Percentiles rank a stretch among this genome's conserved stretches.
These are phyloP conservation scores for Tuber indicum DNA, from an alignment of 495 filamentous ascomycete genomes.

Conservation along the genomic window DNA sequence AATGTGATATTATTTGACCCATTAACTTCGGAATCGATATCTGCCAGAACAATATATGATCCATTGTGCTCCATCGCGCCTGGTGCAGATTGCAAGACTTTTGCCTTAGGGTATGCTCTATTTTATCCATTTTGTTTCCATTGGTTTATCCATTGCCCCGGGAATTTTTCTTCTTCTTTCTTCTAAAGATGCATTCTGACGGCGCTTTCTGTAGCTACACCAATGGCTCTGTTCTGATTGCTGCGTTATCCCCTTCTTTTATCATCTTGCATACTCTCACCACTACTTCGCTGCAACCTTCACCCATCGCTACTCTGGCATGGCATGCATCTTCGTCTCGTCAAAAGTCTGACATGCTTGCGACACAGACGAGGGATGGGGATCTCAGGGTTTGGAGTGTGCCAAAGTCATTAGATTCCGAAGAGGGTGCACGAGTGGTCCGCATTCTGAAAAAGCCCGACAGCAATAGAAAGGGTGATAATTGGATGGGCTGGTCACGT, in stretches of 20 bases:
- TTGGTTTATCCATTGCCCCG: background rate
- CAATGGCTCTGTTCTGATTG: slow-evolving; percentile 91
- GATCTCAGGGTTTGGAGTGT: slow-evolving; percentile 97
- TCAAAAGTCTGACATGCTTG: slow-evolving; percentile 97
- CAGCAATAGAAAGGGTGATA: slow-evolving; percentile 64
- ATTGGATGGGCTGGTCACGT: slow-evolving; percentile 98
- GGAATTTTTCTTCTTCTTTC: too few species aligned
- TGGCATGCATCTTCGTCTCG: slow-evolving; percentile 97
- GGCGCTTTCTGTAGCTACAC: slow-evolving; percentile 60
- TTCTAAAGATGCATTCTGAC: slow-evolving; percentile 37
- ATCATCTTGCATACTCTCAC: slow-evolving; percentile 90
- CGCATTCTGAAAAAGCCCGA: slow-evolving; percentile 77
- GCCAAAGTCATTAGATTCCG: slow-evolving; percentile 69
- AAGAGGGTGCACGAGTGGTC: slow-evolving; percentile 74
- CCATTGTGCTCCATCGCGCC: slow-evolving; percentile 89
- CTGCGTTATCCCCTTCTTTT: slow-evolving; percentile 81
- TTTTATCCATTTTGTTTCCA: slow-evolving; percentile 7
- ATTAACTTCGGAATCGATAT: slow-evolving; percentile 84
- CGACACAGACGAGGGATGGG: slow-evolving; percentile 82
- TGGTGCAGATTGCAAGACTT: slow-evolving; percentile 85
- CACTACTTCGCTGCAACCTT: slow-evolving; percentile 68
- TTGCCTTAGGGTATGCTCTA: slow-evolving; percentile 78
- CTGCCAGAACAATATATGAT: slow-evolving; percentile 85
- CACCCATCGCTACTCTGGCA: slow-evolving; percentile 78
- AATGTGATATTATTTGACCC: slow-evolving; percentile 95